Percentiles rank a stretch among this genome's conserved stretches.
These are phyloP conservation scores for Apiospora saccharicola DNA, from an alignment of 2,329 filamentous ascomycete genomes.

Conservation along the genomic window DNA sequence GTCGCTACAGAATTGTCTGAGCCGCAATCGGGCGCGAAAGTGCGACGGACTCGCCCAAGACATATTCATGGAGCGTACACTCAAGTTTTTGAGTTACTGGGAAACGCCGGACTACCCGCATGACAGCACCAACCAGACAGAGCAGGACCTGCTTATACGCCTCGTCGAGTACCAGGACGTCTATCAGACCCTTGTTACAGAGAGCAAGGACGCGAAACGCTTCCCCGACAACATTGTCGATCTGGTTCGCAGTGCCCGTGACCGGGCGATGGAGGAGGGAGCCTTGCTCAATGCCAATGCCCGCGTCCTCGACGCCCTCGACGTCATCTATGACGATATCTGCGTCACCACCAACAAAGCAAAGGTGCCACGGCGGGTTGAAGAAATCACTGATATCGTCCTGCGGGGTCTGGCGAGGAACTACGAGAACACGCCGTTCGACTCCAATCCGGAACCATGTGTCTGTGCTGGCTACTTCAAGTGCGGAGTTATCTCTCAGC, in stretches of 20 bases:
- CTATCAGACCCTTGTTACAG: not conserved
- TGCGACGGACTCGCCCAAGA: not conserved
- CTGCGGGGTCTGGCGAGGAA: not conserved
- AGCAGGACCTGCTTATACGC: not conserved
- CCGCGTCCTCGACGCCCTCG: not conserved
- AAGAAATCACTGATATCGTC: not conserved
- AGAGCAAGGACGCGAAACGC: not conserved
- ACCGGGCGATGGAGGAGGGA: not conserved
- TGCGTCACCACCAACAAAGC: not conserved
- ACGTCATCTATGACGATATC: not conserved
- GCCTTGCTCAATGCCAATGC: not conserved
- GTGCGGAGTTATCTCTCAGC: not conserved
- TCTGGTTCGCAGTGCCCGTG: not conserved
- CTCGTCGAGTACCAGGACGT: not conserved
- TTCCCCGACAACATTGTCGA: slow-evolving; percentile 2
- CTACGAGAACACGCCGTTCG: not conserved
- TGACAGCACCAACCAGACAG: not conserved
- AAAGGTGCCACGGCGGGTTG: not conserved
- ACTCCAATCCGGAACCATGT: not conserved
- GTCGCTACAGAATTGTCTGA: not conserved
- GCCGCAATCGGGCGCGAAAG: not conserved
- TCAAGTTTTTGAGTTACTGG: not conserved
- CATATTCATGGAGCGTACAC: not conserved
- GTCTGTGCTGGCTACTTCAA: not conserved
- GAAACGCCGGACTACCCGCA: not conserved